Base-by-base conservation (phyloP, 805 yeast genomes). In the Metschnikowia lunata region DNA sequence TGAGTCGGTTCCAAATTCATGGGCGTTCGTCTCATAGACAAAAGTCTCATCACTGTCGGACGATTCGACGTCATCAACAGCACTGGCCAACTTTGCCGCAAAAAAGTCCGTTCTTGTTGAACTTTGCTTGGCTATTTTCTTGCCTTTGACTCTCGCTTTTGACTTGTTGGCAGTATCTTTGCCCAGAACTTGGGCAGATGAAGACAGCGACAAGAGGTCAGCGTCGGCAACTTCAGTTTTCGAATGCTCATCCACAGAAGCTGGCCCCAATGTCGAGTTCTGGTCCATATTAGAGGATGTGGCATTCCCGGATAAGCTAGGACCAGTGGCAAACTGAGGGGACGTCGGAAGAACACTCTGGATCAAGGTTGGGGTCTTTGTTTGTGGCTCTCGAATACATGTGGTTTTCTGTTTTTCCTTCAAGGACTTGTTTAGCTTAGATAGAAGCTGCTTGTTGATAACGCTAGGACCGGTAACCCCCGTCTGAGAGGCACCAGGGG, bases 1-100 rank as follows among this genome's bases (percentile, higher is more conserved):
- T 3, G 36, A 28, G 5, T 41, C 46, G 33, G 14, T 37, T 8
- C 40, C 66, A 30, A 45, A 56, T 36, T 61, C 65, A 47, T 60
- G 61, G 27, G 54, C 50, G 36, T 52, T 53, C 38, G 71, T 79
- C 57, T 90, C 97, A 62, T 91, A 91, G n/a, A 91, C 97, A 72
- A 93, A 91, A 1, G 96, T 88, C 62, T 93, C 99, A 54, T 90
- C 96, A 26, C 89, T 81, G 61, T 90, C 97, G 30, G 90, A 83
- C 34, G 85, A 80, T 48, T 85, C 88, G 36, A 80, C 90, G 55
- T 88, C 96, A 50, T 85, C 95, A 4, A 91, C 95, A 1, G 98
- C 98, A 44, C 88, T 83, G 8, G 97, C 98, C 48, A 93, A 72
- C 55, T 85, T 86, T 0, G 98, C 97, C 8, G 97, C 98, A 63